Base-by-base conservation (phyloP, 192 early-diverging fungal genomes). In the Polychytrium aggregatum region DNA sequence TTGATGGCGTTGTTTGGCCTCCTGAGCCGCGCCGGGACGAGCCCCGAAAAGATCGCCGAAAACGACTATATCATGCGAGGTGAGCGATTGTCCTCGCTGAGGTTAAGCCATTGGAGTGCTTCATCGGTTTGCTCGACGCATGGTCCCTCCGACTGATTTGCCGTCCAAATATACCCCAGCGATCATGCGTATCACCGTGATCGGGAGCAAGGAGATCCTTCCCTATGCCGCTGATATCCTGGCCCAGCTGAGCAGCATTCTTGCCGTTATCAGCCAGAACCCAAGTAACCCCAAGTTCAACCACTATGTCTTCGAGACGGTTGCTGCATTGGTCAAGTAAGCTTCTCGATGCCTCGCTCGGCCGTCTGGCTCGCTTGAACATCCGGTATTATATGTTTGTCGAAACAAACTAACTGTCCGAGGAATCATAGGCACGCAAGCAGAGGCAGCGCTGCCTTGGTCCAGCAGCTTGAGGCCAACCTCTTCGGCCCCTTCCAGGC, bases 271-370 rank as follows among this genome's bases (percentile, higher is more conserved):
- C 8, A 83, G 84, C 65, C 79, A 82, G 56, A 99, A 99, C 62
- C 96, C 96, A 27, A 88, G 85, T 64, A 97, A 99, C 64, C 93
- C 96, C 0, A 83, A 78, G 31, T 99, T 99, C 82, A 97, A 86
- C 62, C 93, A 99, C 67, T 99, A 82, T 65, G 64, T 86, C 40
- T 99, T 99, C 61, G 96, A 99, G 63, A 76, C 86, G 18, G 70
- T 99, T 46, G 89, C 82, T 14, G 81, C 86, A 21, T 62, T 97
- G 57, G 86, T 91, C 50, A 65, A 74, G 69, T 81, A 44, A 16
- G 48, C 25, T 29, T 22, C 11, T 2, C 11, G 16, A n/a, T n/a
- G n/a, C n/a, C n/a, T n/a, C n/a, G n/a, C n/a, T n/a, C n/a, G n/a
- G n/a, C n/a, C n/a, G n/a, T n/a, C n/a, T n/a, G n/a, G n/a, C n/a